Conservation (phyloP, 78 protist species). For the Planoprotostelium fungivorum region DNA sequence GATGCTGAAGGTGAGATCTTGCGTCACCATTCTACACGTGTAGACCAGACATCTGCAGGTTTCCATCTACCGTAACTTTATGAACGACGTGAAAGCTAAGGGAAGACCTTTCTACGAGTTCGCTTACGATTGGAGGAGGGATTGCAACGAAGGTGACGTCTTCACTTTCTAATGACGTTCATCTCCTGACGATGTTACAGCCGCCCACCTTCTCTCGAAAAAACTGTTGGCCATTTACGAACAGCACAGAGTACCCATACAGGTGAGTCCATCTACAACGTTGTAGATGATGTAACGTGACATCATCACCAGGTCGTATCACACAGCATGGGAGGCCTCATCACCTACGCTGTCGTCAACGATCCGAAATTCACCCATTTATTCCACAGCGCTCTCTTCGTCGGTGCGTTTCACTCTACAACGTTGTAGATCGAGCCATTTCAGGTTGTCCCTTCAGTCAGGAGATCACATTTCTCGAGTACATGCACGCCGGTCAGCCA, state of each 20-base stretch:
- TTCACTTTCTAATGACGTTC: background rate
- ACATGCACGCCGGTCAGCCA: slow-evolving; percentile 1
- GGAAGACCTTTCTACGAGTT: background rate
- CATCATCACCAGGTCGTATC: background rate
- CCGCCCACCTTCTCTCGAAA: background rate
- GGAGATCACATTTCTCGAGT: background rate
- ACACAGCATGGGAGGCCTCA: background rate
- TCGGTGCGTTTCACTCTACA: background rate
- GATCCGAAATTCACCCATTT: background rate
- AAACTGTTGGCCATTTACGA: background rate
- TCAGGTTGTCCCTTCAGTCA: background rate
- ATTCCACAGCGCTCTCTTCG: background rate
- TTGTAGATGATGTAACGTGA: no score
- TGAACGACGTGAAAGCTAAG: background rate
- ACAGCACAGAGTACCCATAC: background rate
- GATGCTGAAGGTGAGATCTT: background rate
- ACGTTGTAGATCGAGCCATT: background rate
- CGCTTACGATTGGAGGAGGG: background rate
- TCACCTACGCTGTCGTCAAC: background rate
- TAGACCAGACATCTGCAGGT: background rate
- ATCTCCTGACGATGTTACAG: background rate
- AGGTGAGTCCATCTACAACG: background rate
- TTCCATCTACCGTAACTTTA: background rate
- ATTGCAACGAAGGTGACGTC: background rate
- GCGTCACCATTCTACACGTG: background rate